A percentile compares a stretch with the other conserved stretches of the same genome.
These are phyloP conservation scores for Scheffersomyces insectosa DNA, from an alignment of 1,139 yeast genomes.

Conservation along the genomic window DNA sequence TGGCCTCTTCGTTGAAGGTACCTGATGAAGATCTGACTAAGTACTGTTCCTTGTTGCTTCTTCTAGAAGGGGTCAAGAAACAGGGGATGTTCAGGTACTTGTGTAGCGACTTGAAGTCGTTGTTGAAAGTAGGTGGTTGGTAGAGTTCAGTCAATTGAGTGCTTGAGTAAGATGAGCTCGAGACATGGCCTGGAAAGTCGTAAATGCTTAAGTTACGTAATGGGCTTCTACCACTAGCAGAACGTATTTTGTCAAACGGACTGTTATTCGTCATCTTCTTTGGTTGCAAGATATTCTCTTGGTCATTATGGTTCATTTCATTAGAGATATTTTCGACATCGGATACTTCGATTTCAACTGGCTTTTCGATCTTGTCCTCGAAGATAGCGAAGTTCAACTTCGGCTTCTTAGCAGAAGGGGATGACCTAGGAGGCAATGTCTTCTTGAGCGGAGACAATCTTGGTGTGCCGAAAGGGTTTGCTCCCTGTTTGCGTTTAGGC, in stretches of 20 bases:
- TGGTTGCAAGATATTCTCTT: constrained; percentile 49
- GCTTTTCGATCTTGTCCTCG: constrained; percentile 30
- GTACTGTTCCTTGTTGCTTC: constrained; percentile 20
- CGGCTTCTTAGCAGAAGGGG: constrained; percentile 17
- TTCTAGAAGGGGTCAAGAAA: constrained; percentile 37
- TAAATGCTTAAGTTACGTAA: constrained; percentile 33
- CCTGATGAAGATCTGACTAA: constrained; percentile 20
- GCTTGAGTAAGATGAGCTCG: constrained; percentile 9
- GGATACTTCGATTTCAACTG: background rate
- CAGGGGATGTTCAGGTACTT: constrained; percentile 34
- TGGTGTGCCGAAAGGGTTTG: constrained; percentile 8
- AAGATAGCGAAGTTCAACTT: constrained; percentile 34
- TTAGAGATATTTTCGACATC: constrained; percentile 14
- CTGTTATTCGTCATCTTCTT: constrained; percentile 20
- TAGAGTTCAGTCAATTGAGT: constrained; percentile 31
- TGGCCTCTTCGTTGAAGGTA: constrained; percentile 15
- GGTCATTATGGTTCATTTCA: constrained; percentile 35
- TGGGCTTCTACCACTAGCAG: constrained; percentile 25
- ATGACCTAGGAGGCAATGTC: constrained; percentile 4
- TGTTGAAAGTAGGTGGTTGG: constrained; percentile 33
- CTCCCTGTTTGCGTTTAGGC: constrained; percentile 13
- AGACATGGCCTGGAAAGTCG: constrained; percentile 37
- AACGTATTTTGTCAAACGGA: constrained; percentile 3
- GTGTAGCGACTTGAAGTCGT: constrained; percentile 37
- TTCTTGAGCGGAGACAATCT: constrained; percentile 7